These are phyloP conservation scores for Oryza officinalis DNA, from an alignment of 176 grass and related monocot genomes.

Conservation along the genomic window DNA sequence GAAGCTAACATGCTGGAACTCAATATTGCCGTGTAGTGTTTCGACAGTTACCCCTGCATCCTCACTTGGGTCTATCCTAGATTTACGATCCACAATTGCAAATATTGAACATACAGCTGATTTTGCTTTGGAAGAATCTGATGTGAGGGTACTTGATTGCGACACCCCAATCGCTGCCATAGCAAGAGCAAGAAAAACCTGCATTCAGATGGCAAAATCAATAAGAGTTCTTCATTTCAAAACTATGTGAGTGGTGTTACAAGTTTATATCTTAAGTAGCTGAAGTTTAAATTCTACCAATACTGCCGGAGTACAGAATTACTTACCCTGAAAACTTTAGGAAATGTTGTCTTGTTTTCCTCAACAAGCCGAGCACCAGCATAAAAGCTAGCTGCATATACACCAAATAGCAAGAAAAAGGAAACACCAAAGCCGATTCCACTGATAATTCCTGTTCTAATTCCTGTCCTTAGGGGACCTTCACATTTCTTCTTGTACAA, in stretches of 20 bases:
- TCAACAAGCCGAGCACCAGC: constrained; percentile 88
- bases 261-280: neutral
- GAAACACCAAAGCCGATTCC: constrained; percentile 87
- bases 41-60: constrained; percentile 65
- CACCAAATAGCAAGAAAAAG: constrained; percentile 92
- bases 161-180: constrained; percentile 98
- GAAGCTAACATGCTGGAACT: constrained; percentile 88
- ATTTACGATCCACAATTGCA: constrained; percentile 82
- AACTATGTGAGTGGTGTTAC: neutral
- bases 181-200: constrained; percentile 97
- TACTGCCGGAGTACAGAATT: neutral
- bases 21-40: constrained; percentile 68
- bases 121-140: constrained; percentile 89
- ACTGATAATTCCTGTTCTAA: constrained; percentile 83
- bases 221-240: constrained; percentile 3
- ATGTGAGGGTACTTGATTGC: constrained; percentile 88
- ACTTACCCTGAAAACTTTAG: constrained; percentile 89
- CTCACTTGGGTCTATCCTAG: constrained; percentile 90
- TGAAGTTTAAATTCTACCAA: neutral
- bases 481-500: constrained; percentile 91
- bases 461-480: constrained; percentile 73
- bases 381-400: constrained; percentile 94
- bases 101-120: constrained; percentile 87
- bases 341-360: constrained; percentile 77
- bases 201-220: constrained; percentile 15